Evolutionary conservation across 768 basidiomycete species (phyloP), one percentile per base, ranked within the genome.

Genomic region (Leccinum ochraceum): DNA sequence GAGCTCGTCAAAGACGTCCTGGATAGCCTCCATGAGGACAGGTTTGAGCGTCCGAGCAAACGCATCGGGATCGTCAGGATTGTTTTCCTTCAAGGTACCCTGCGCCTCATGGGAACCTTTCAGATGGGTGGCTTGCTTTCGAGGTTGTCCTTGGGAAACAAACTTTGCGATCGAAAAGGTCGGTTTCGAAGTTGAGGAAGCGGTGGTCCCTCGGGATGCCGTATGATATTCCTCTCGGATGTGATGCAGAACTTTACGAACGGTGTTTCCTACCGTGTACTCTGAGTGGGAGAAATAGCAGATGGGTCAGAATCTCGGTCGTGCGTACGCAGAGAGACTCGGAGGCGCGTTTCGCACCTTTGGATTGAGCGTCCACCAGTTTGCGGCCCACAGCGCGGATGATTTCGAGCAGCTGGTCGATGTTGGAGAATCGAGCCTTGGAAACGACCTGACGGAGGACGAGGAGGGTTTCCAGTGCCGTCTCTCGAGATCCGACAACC

Each of bases 181-280:
- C 34, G 72, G 74, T 56, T 69, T 76, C 17, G 76, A 71, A 26
- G 78, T 70, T 30, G 77, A 68, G 2, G 76, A 69, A 7, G 78
- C 68, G 1, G 78, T 72, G 17, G 76, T 74, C 57, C 79, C 84
- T 64, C 76, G 79, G 14, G 81, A 86, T 2, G 93, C 93, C 4
- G 95, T 91, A 61, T 90, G 82, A 73, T 94, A 95, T 71, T 99
- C 97, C 75, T 99, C 97, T 54, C 94, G 85, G 59, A 99, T 89
- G 69, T 97, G 90, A 71, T 95, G 94, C 28, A 98, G 79, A 24
- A 98, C 87, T 69, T 94, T 94, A 42, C 95, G 86, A 44, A 95
- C 89, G 22, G 95, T 95, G 72, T 98, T 98, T 24, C 94, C 94
- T 37, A 97, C 90, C 50, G 94, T 91, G 70, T 95, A 89, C 72